Conservation (phyloP, 352 stramenopile genomes). For the Globisporangium ultimum region DNA sequence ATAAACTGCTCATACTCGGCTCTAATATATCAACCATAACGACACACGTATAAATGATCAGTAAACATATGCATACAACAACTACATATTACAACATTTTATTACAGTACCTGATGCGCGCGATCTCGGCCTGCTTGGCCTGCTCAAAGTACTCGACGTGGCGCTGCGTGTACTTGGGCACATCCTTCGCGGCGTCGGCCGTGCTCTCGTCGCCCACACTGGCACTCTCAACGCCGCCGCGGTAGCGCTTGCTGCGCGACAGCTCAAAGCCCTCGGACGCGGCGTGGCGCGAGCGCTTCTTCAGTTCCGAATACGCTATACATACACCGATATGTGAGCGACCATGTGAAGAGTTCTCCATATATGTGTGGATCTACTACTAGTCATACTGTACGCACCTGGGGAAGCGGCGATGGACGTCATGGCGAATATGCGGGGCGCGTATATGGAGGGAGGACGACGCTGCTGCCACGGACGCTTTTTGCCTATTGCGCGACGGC, state of each 20-base stretch:
- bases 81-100: too few species aligned
- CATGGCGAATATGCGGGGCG: constrained; percentile 19
- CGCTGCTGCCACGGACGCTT: not conserved
- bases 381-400: constrained; percentile 16
- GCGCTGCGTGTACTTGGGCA: constrained; percentile 83
- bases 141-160: constrained; percentile 89
- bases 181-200: constrained; percentile 36
- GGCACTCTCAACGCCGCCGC: constrained; percentile 18
- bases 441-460: too few species aligned
- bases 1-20: constrained; percentile 83
- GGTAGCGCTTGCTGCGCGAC: constrained; percentile 58
- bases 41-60: not conserved
- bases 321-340: not conserved
- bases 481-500: too few species aligned
- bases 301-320: constrained; percentile 51
- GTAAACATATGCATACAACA: not conserved
- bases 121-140: constrained; percentile 76
- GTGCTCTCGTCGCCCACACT: constrained; percentile 15
- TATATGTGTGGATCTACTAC: not conserved
- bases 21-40: constrained; percentile 1
- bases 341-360: not conserved
- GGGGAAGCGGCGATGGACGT: constrained; percentile 73
- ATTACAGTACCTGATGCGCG: constrained; percentile 48
- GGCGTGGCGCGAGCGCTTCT: constrained; percentile 68
- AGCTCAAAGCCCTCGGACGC: constrained; percentile 50